Conservation (phyloP, 306 rosid species). For the Astragalus glycyphyllos region DNA sequence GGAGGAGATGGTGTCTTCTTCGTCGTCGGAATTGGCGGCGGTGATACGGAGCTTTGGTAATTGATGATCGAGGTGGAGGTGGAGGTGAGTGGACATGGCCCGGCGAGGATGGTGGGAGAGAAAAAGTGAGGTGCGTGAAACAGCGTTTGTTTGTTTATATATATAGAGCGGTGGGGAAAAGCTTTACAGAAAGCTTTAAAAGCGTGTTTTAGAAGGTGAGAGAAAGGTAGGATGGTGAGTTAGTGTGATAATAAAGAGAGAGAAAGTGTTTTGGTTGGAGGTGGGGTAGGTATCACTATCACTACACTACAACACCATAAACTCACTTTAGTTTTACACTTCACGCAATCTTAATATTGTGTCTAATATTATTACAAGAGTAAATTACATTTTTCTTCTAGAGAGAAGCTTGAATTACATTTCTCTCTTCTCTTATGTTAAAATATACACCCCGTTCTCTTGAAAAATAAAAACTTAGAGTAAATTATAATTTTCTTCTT, state of each 20-base stretch:
- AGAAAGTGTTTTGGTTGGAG: constrained; percentile 39
- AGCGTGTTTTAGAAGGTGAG: constrained; percentile 56
- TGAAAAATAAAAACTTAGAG: too few relatives aligned
- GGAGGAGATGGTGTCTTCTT: neutral
- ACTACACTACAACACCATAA: constrained; percentile 5
- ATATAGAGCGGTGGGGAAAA: constrained; percentile 27
- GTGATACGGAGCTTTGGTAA: constrained; percentile 43
- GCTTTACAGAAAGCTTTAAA: constrained; percentile 47
- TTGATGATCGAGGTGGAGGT: constrained; percentile 43
- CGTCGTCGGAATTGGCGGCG: neutral
- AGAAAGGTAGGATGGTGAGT: constrained; percentile 12
- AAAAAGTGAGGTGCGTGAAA: constrained; percentile 43
- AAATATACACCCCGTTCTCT: too few relatives aligned
- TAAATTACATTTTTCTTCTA: too few relatives aligned
- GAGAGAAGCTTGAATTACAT: too few relatives aligned
- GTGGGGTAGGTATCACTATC: constrained; percentile 39
- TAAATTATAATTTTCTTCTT: too few relatives aligned
- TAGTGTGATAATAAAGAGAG: neutral
- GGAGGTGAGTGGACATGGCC: constrained; percentile 51
- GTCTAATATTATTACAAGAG: too few relatives aligned
- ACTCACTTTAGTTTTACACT: constrained; percentile 32
- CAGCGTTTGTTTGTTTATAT: constrained; percentile 34
- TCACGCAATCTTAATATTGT: too few relatives aligned
- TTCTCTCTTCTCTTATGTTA: too few relatives aligned
- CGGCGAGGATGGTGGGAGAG: neutral